A percentile compares a stretch with the other conserved stretches of the same genome.
Conservation (phyloP, 495 filamentous ascomycete genomes). For the Penicillium manginii region DNA sequence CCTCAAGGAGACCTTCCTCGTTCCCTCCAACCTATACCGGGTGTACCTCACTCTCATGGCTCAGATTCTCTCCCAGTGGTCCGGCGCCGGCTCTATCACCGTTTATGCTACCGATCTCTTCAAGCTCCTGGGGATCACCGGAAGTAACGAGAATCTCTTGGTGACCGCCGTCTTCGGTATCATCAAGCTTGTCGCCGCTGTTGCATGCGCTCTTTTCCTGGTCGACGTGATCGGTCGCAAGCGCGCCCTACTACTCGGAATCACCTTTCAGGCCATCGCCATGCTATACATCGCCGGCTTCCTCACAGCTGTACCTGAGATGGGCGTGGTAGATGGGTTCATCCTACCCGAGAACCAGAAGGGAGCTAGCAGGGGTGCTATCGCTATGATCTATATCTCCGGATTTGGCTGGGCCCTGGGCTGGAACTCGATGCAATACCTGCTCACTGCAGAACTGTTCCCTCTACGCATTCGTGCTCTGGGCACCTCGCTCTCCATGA, state of each 20-base stretch:
- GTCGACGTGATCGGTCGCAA: slow-evolving; percentile 77
- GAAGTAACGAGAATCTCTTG: slow-evolving; percentile 63
- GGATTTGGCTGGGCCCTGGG: slow-evolving; percentile 73
- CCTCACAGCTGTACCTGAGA: slow-evolving; percentile 56
- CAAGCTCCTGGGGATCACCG: slow-evolving; percentile 63
- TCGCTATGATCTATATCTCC: slow-evolving; percentile 69
- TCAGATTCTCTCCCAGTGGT: slow-evolving; percentile 69
- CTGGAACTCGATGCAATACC: slow-evolving; percentile 77
- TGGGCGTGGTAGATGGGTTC: slow-evolving; percentile 41
- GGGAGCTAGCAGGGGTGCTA: slow-evolving; percentile 55
- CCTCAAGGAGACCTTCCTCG: slow-evolving; percentile 62
- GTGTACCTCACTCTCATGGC: slow-evolving; percentile 61
- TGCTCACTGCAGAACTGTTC: slow-evolving; percentile 76
- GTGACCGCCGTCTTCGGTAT: slow-evolving; percentile 73
- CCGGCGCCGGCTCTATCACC: slow-evolving; percentile 69
- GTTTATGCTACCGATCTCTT: slow-evolving; percentile 71
- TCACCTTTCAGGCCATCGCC: slow-evolving; percentile 61
- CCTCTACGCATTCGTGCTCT: slow-evolving; percentile 59
- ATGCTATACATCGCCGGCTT: slow-evolving; percentile 74
- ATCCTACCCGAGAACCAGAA: slow-evolving; percentile 33
- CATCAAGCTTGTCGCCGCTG: slow-evolving; percentile 65
- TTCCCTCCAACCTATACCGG: slow-evolving; percentile 65
- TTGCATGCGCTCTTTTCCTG: slow-evolving; percentile 70
- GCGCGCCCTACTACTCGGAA: slow-evolving; percentile 66
- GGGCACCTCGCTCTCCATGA: slow-evolving; percentile 48